Percentiles rank a stretch among this genome's conserved stretches.
These are phyloP conservation scores for Pythium rhizo-oryzae DNA, from an alignment of 352 stramenopile genomes.

Conservation along the genomic window DNA sequence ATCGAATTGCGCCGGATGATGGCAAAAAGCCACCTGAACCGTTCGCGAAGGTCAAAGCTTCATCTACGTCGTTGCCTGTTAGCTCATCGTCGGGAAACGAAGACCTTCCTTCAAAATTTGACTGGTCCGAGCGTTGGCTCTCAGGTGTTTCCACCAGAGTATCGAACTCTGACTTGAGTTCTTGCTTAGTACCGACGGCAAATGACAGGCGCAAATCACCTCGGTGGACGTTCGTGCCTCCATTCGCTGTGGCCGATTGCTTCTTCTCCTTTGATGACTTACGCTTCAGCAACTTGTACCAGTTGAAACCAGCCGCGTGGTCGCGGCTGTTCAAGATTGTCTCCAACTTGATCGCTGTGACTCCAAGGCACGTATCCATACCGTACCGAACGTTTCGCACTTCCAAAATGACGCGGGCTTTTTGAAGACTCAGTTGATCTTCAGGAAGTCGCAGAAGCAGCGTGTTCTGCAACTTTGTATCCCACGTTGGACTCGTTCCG, in stretches of 20 bases:
- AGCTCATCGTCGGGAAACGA: conserved; percentile 26
- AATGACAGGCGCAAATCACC: conserved; percentile 82
- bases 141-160: conserved; percentile 33
- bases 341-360: conserved; percentile 82
- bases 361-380: conserved; percentile 83
- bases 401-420: conserved; percentile 84
- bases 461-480: conserved; percentile 78
- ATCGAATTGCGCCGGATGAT: conserved; percentile 52
- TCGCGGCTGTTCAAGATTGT: conserved; percentile 80
- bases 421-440: conserved; percentile 57
- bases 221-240: conserved; percentile 61
- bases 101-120: conserved; percentile 11
- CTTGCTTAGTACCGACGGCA: conserved; percentile 81
- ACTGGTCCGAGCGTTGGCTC: conserved; percentile 26
- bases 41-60: conserved; percentile 23
- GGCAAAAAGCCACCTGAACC: conserved; percentile 49
- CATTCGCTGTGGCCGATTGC: conserved; percentile 31
- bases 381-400: conserved; percentile 85
- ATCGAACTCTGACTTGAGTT: conserved; percentile 73
- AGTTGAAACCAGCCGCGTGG: conserved; percentile 82
- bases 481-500: conserved; percentile 73
- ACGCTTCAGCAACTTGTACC: conserved; percentile 85
- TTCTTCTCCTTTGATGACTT: conserved; percentile 69
- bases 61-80: conserved; percentile 47
- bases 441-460: conserved; percentile 73